These are phyloP conservation scores for Fusarium kyushuense DNA, from an alignment of 2,329 filamentous ascomycete species.

Conservation along the genomic window DNA sequence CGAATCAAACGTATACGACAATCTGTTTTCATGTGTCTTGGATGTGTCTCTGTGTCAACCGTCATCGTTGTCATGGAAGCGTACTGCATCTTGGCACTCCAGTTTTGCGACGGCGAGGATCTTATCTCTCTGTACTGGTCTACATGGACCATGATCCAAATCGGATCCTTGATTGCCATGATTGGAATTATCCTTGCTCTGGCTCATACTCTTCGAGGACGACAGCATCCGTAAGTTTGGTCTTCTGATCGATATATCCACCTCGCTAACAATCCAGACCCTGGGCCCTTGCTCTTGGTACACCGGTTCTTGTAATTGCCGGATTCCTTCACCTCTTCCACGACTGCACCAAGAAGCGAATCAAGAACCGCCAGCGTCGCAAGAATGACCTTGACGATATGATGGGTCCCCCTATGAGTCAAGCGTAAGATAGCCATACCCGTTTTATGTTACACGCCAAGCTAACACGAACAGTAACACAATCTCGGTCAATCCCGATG, in stretches of 20 bases:
- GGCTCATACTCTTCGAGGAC: slow-evolving; percentile 61
- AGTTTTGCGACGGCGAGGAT: slow-evolving; percentile 71
- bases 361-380: slow-evolving; percentile 47
- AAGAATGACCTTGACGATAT: slow-evolving; percentile 43
- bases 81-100: slow-evolving; percentile 64
- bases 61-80: slow-evolving; percentile 65
- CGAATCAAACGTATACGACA: slow-evolving; percentile 54
- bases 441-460: neutral
- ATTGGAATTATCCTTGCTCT: slow-evolving; percentile 67
- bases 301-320: slow-evolving; percentile 69
- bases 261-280: slow-evolving; percentile 52
- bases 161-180: slow-evolving; percentile 70
- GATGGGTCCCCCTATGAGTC: slow-evolving; percentile 56
- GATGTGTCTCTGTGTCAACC: slow-evolving; percentile 60
- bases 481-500: slow-evolving; percentile 51
- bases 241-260: neutral
- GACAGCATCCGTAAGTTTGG: slow-evolving; percentile 63
- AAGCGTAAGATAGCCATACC: slow-evolving; percentile 54
- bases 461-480: slow-evolving; percentile 52
- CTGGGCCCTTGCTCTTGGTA: slow-evolving; percentile 71
- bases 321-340: slow-evolving; percentile 64
- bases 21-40: slow-evolving; percentile 59
- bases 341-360: slow-evolving; percentile 53
- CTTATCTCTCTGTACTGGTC: slow-evolving; percentile 71
- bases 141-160: slow-evolving; percentile 70